These are phyloP conservation scores for Aspergillus pseudoterreus DNA, from an alignment of 2,329 filamentous ascomycete genomes.

Conservation along the genomic window DNA sequence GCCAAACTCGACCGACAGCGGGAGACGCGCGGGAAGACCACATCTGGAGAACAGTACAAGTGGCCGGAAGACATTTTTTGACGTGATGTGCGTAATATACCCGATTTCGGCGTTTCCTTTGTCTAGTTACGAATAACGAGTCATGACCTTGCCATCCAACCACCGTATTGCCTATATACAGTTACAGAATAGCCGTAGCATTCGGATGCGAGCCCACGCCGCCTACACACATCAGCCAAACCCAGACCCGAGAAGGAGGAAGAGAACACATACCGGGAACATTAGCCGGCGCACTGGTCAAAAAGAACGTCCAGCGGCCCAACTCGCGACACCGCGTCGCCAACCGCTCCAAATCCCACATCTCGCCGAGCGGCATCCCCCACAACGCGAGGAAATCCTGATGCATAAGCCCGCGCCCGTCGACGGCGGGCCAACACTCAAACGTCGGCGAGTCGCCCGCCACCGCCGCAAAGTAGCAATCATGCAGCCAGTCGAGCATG, in stretches of 20 bases:
- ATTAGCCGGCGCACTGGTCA: constrained; percentile 42
- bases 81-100: constrained; percentile 6
- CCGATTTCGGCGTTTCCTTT: neutral
- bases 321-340: constrained; percentile 32
- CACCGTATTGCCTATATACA: neutral
- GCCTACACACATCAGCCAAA: constrained; percentile 12
- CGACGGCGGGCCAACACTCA: constrained; percentile 57
- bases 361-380: constrained; percentile 45
- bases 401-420: constrained; percentile 32
- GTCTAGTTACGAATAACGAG: neutral
- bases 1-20: constrained; percentile 22
- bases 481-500: constrained; percentile 64
- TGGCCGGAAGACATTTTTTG: constrained; percentile 46
- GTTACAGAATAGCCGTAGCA: constrained; percentile 31
- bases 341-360: constrained; percentile 43
- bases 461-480: constrained; percentile 64
- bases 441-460: constrained; percentile 62
- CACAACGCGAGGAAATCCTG: constrained; percentile 42
- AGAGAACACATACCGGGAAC: constrained; percentile 28
- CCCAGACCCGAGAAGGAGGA: neutral
- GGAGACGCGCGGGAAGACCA: constrained; percentile 7
- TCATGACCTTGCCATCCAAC: neutral
- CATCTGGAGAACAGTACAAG: constrained; percentile 25
- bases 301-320: constrained; percentile 39
- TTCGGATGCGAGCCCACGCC: constrained; percentile 32